Evolutionary conservation across 169 alveolate species (phyloP).

Genomic region (Perkinsus chesapeaki): DNA sequence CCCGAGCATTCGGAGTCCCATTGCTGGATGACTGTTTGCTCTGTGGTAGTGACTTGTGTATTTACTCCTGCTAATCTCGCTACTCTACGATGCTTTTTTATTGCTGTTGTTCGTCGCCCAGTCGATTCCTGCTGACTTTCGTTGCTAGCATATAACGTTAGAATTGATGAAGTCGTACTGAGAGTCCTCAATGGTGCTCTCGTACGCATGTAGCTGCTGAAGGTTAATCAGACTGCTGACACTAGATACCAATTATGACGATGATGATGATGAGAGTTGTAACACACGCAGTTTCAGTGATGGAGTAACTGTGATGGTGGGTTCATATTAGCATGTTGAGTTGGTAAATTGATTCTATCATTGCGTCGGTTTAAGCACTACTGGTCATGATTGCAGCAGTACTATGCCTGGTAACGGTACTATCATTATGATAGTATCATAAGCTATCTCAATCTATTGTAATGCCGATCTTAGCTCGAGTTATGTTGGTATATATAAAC

Average conservation of each 20-base stretch:
- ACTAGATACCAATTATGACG: neutral
- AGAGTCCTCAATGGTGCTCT: neutral
- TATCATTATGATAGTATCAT: too few species aligned
- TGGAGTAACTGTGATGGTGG: neutral
- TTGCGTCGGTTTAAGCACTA: neutral
- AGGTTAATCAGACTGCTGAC: neutral
- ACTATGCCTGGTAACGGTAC: neutral
- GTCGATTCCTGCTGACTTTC: neutral
- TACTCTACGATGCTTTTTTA: neutral
- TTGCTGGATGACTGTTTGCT: neutral
- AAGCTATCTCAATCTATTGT: too few species aligned
- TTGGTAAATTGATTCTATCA: neutral
- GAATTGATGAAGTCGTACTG: neutral
- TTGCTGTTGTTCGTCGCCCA: slow-evolving; percentile 1
- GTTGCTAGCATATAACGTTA: neutral
- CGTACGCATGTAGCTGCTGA: neutral
- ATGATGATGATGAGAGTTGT: neutral
- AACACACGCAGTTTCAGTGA: neutral
- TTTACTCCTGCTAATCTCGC: neutral
- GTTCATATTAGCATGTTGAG: neutral
- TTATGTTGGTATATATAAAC: too few species aligned
- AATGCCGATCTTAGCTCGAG: too few species aligned
- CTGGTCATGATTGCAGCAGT: neutral
- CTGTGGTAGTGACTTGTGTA: neutral
- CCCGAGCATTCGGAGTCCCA: neutral